Evolutionary conservation across 225 moss, liverwort and hornwort species (phyloP).

Genomic region (Pseudoscleropodium purum): DNA sequence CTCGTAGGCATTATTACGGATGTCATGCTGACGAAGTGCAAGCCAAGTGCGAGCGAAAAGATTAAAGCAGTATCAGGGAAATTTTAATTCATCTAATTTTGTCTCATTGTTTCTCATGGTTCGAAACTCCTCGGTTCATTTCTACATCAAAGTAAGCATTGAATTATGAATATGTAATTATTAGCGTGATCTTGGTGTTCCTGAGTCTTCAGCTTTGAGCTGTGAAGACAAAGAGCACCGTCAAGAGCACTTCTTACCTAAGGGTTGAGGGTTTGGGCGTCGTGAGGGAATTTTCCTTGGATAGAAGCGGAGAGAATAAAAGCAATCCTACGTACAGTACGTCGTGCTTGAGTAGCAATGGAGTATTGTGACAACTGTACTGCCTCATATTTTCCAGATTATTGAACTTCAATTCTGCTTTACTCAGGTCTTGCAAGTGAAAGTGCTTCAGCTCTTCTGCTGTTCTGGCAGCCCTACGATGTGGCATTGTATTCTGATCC

Average conservation of each 20-base stretch:
- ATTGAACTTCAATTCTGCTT: conserved; percentile 27
- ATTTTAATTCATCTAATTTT: not conserved
- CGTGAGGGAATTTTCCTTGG: not conserved
- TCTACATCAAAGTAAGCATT: not conserved
- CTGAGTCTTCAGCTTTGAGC: not conserved
- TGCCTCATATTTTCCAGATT: conserved; percentile 38
- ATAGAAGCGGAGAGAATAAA: not conserved
- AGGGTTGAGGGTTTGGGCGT: not conserved
- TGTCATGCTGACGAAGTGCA: not conserved
- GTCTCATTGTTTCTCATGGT: not conserved
- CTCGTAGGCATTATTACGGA: not conserved
- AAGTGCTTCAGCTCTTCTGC: conserved; percentile 33
- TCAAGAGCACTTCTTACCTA: not conserved
- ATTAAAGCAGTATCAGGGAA: not conserved
- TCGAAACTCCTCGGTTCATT: not conserved
- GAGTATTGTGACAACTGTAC: conserved; percentile 26
- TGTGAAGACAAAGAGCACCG: not conserved
- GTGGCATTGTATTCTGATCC: conserved; percentile 37
- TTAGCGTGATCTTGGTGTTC: not conserved
- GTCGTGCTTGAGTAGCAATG: conserved; percentile 8
- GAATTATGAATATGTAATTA: not conserved
- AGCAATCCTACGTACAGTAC: not conserved
- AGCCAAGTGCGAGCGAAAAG: not conserved
- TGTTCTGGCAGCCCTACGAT: conserved; percentile 41
- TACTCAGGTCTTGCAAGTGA: conserved; percentile 49